Base-by-base conservation (phyloP, 805 yeast genomes). In the Starmerella geochares region DNA sequence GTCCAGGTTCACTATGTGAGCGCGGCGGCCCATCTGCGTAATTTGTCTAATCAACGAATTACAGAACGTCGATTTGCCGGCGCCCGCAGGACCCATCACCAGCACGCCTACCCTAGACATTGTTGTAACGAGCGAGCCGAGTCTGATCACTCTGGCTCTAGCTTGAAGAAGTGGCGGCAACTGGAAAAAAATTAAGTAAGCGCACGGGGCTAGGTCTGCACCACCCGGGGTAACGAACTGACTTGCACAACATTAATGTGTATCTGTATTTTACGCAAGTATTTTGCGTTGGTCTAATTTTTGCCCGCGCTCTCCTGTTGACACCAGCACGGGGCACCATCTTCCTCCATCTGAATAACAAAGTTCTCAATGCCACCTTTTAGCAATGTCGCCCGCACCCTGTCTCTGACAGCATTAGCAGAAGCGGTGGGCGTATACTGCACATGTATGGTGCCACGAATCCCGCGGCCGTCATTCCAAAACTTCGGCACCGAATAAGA, bases 11-110 rank as follows among this genome's bases (percentile, higher is more conserved):
- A 92, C 96, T 35, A 92, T 78, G 66, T 92, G 96, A 2, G 95
- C 96, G 32, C 94, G 72, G 54, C 98, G 79, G 1, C 97, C 97
- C 31, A 84, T 74, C 17, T 86, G 75, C 65, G 87, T 94, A 80
- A 92, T 83, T 65, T 90, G 83, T 1, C 90, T 68, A 40, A 92
- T 82, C 53, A 92, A 75, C 3, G 95, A 73, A 60, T 86, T 84
- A 69, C 97, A 90, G 62, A 90, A 92, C 0, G 98, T 86, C 42
- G 92, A 79, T 66, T 83, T 90, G 10, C 98, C 98, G 9, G 84
- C 97, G 33, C 98, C 98, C 1, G 98, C 98, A 17, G 98, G 98
- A 1, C 98, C 98, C 56, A 92, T 67, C 1, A 88, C 95, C 54
- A 92, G 70, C 11, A 86, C 90, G 51, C 97, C 98, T 2, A 87